Conservation (phyloP, 306 rosid species). For the Cicer pinnatifidum region DNA sequence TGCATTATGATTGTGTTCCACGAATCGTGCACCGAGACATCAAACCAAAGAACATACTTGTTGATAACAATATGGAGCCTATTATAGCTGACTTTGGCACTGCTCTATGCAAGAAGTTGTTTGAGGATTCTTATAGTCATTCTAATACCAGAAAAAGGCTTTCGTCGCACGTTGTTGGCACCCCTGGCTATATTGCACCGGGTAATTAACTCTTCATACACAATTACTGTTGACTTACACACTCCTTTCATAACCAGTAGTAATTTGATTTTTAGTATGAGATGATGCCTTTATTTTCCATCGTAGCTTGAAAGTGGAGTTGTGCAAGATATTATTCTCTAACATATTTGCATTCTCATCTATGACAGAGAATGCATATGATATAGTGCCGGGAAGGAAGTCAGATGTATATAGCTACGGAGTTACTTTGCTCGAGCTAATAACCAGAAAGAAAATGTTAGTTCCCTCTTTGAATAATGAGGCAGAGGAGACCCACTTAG, state of each 20-base stretch:
- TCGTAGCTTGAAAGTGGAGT: conserved; percentile 27
- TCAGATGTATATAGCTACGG: conserved; percentile 81
- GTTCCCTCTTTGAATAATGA: conserved; percentile 47
- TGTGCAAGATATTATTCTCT: not conserved
- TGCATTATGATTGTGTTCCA: conserved; percentile 75
- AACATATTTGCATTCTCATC: not conserved
- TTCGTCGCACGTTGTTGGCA: conserved; percentile 58
- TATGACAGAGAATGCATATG: conserved; percentile 65
- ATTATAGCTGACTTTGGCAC: conserved; percentile 76
- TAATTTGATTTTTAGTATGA: not conserved
- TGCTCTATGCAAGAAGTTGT: conserved; percentile 55
- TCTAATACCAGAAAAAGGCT: conserved; percentile 53
- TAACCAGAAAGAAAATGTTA: conserved; percentile 64
- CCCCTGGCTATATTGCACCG: conserved; percentile 80
- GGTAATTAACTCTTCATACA: conserved; percentile 51
- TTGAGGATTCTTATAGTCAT: conserved; percentile 20
- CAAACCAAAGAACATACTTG: conserved; percentile 75
- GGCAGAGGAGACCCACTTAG: conserved; percentile 46
- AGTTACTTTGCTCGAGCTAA: conserved; percentile 71
- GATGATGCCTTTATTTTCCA: not conserved
- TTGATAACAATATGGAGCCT: conserved; percentile 78
- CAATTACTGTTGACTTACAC: too few species aligned
- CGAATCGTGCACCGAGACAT: conserved; percentile 79
- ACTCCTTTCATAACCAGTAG: not conserved
- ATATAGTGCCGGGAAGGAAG: conserved; percentile 49